A percentile compares a stretch with the other conserved stretches of the same genome.
These are phyloP conservation scores for Hordeum vulgare DNA, from an alignment of 176 grass and related monocot species.

Conservation along the genomic window MorexV3_pseudomolecules_assembly NC_058520.1:90670066-90670565, in stretches of 20 bases:
- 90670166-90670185: not conserved
- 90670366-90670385: slow-evolving; percentile 84
- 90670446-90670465: slow-evolving; percentile 99
- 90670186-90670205: not conserved
- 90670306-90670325: slow-evolving; percentile 96
- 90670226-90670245: not conserved
- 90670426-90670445: slow-evolving; percentile 87
- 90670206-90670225: not conserved
- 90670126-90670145: not conserved
- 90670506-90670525: slow-evolving; percentile 37
- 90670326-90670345: slow-evolving; percentile 92
- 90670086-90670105: not conserved
- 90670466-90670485: slow-evolving; percentile 95
- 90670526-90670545: not conserved
- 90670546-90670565: slow-evolving; percentile 4
- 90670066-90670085: not conserved
- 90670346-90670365: slow-evolving; percentile 84
- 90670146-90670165: not conserved
- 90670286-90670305: slow-evolving; percentile 78
- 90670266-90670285: slow-evolving; percentile 92
- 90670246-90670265: slow-evolving; percentile 82
- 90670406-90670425: slow-evolving; percentile 71
- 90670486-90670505: slow-evolving; percentile 89
- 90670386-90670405: slow-evolving; percentile 96
- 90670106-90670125: not conserved